Conservation (phyloP, 768 basidiomycete genomes). For the Hericium erinaceus region DNA sequence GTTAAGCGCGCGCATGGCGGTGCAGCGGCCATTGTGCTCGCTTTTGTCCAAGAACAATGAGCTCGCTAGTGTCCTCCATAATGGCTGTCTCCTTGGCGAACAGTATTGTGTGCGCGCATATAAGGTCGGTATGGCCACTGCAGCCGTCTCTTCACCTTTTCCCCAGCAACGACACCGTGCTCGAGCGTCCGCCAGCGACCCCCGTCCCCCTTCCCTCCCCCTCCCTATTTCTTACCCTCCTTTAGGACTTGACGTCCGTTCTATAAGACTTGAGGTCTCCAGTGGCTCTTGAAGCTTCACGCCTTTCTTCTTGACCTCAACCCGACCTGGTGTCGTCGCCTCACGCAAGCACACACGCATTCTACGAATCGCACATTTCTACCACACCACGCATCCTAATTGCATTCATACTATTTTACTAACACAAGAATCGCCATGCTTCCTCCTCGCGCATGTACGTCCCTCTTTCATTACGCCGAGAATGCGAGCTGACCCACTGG, state of each 20-base stretch:
- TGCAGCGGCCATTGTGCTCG: not conserved
- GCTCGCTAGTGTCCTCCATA: not conserved
- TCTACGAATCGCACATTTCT: not conserved
- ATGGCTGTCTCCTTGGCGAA: not conserved
- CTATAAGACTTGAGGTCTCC: not conserved
- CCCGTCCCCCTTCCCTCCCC: not conserved
- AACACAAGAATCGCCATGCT: constrained; percentile 4
- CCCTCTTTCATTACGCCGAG: not conserved
- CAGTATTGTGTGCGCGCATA: not conserved
- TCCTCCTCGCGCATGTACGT: constrained; percentile 15
- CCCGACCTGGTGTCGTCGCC: constrained; percentile 1
- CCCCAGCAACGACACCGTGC: not conserved
- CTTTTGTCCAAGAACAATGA: not conserved
- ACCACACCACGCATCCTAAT: not conserved
- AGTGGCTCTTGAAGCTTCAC: not conserved
- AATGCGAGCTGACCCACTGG: not conserved
- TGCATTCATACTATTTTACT: too few relatives aligned
- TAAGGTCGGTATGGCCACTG: not conserved
- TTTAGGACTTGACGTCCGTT: not conserved
- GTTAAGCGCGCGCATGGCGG: too few relatives aligned
- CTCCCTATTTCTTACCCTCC: not conserved
- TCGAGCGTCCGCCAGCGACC: not conserved
- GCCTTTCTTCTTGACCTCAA: not conserved
- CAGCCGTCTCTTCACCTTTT: not conserved
- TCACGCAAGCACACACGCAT: not conserved